Percentiles rank a stretch among this genome's conserved stretches.
Evolutionary conservation across 345 rosid genomes (phyloP).

Genomic region (Ceriops tagal): DNA sequence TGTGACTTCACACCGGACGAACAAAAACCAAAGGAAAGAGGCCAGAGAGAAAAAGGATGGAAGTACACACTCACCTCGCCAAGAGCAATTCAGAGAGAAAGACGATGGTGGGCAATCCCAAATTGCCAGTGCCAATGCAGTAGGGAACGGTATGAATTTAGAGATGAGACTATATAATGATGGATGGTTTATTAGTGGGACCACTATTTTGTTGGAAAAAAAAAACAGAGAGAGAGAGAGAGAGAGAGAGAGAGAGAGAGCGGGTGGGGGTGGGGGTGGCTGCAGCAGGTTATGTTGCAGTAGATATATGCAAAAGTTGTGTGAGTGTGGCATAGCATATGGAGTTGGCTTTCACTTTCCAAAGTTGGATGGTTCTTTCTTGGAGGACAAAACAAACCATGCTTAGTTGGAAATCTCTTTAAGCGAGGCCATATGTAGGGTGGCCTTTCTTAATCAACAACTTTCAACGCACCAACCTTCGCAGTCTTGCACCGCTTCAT

Average conservation of each 20-base stretch:
- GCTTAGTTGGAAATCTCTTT: slow-evolving; percentile 22
- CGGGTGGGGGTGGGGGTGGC: slow-evolving; percentile 14
- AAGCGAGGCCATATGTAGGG: slow-evolving; percentile 25
- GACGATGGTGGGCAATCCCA: slow-evolving; percentile 1
- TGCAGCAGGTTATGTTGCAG: slow-evolving; percentile 22
- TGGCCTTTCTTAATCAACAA: slow-evolving; percentile 49
- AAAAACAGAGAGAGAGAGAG: no score
- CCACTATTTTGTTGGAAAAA: neutral
- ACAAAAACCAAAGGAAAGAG: slow-evolving; percentile 1
- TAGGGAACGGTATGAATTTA: slow-evolving; percentile 9
- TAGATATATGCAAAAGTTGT: neutral
- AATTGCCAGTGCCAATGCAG: slow-evolving; percentile 1
- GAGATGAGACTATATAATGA: slow-evolving; percentile 32
- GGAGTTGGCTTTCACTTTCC: slow-evolving; percentile 12
- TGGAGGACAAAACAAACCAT: slow-evolving; percentile 7
- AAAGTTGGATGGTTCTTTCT: slow-evolving; percentile 10
- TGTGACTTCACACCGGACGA: neutral
- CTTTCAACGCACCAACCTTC: slow-evolving; percentile 28
- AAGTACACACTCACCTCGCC: slow-evolving; percentile 29
- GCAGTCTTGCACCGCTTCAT: slow-evolving; percentile 13
- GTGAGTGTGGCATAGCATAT: neutral
- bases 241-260: neutral
- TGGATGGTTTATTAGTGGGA: neutral
- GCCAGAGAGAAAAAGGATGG: slow-evolving; percentile 8
- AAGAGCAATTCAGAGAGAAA: slow-evolving; percentile 37